phyloP scores from a whole-genome alignment of 164 flowering plant species.

The Annona cherimola region DNA sequence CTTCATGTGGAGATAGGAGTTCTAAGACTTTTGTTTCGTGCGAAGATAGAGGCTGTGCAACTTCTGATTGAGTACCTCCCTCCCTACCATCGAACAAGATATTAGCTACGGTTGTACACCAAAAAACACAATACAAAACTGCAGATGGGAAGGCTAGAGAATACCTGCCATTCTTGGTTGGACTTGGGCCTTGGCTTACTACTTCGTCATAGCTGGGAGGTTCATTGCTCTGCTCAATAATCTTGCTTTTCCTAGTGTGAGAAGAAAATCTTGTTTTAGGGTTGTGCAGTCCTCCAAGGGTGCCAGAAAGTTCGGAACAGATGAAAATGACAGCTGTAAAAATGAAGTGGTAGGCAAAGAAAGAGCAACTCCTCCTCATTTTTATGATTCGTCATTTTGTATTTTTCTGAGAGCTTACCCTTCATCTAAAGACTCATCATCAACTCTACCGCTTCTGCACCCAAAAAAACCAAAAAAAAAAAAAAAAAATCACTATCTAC shows the following conservation, averaged over 20 bases:
- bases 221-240: constrained; percentile 71
- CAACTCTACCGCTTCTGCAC: constrained; percentile 68
- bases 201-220: constrained; percentile 97
- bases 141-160: no score
- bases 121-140: no score
- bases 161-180: constrained; percentile 68
- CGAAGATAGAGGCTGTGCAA: no score
- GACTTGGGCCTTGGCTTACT: constrained; percentile 48
- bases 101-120: no score
- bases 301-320: not conserved
- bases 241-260: constrained; percentile 48
- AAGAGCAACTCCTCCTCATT: not conserved
- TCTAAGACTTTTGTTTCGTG: no score
- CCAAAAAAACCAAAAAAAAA: no score
- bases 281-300: not conserved
- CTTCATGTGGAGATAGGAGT: no score
- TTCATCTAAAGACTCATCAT: constrained; percentile 68
- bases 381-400: no score
- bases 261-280: not conserved
- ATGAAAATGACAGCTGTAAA: not conserved
- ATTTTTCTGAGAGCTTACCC: constrained; percentile 42
- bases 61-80: no score
- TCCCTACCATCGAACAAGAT: no score
- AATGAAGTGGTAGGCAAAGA: not conserved
- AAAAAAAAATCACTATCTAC: not conserved